Evolutionary conservation across 169 alveolate genomes (phyloP).

Genomic region (Fabrea salina): DNA sequence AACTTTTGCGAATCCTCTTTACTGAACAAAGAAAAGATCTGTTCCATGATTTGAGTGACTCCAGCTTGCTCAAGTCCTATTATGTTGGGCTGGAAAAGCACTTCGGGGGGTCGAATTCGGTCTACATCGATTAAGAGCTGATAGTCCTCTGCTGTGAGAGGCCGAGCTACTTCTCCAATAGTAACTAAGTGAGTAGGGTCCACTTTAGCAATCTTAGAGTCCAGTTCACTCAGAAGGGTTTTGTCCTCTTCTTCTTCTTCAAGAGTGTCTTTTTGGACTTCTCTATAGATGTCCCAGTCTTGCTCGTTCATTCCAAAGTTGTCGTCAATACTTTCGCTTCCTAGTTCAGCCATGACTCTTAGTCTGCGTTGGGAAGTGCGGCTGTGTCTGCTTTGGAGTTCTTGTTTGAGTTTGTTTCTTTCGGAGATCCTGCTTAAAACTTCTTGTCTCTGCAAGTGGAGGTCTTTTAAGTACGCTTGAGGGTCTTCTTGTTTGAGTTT

Average conservation of each 20-base stretch:
- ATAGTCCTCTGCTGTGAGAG: slow-evolving; percentile 64
- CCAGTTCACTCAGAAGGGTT: slow-evolving; percentile 59
- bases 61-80: slow-evolving; percentile 77
- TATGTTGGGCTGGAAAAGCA: slow-evolving; percentile 71
- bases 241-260: slow-evolving; percentile 81
- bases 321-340: slow-evolving; percentile 61
- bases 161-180: slow-evolving; percentile 30
- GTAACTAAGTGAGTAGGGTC: slow-evolving; percentile 45
- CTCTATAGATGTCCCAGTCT: slow-evolving; percentile 80
- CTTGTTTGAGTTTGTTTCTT: slow-evolving; percentile 60
- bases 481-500: slow-evolving; percentile 61
- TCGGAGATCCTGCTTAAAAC: slow-evolving; percentile 58
- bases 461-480: slow-evolving; percentile 55
- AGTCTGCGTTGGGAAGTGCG: slow-evolving; percentile 64
- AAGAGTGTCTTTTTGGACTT: slow-evolving; percentile 60
- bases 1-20: slow-evolving; percentile 35
- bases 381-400: slow-evolving; percentile 66
- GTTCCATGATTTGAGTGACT: slow-evolving; percentile 60
- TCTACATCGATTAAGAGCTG: slow-evolving; percentile 66
- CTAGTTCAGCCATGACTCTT: slow-evolving; percentile 70
- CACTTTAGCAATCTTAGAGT: slow-evolving; percentile 60
- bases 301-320: slow-evolving; percentile 77
- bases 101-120: slow-evolving; percentile 72
- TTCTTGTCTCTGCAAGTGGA: slow-evolving; percentile 66
- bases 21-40: slow-evolving; percentile 37